These are phyloP conservation scores for Begonia peltatifolia DNA, from an alignment of 306 rosid species.

Conservation along the genomic window DNA sequence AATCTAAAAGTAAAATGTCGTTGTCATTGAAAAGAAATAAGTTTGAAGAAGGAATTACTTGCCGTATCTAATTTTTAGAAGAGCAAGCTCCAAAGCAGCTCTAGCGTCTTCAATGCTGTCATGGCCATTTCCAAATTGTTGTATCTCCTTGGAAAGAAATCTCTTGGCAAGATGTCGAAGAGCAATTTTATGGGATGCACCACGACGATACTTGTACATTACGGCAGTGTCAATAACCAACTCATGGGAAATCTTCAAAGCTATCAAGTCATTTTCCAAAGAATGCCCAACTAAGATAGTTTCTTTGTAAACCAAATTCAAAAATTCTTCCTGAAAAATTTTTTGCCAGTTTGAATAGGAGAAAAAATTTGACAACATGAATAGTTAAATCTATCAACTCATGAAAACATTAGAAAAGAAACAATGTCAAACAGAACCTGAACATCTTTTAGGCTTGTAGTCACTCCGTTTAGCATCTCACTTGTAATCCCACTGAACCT, in stretches of 20 bases:
- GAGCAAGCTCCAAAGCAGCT: conserved; percentile 77
- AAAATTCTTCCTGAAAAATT: conserved; percentile 53
- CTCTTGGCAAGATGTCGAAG: conserved; percentile 62
- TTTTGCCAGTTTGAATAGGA: conserved; percentile 24
- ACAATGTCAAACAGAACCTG: conserved; percentile 42
- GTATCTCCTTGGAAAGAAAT: conserved; percentile 81
- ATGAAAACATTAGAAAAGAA: too few species aligned
- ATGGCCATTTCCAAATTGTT: conserved; percentile 78
- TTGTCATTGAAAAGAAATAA: conserved; percentile 1
- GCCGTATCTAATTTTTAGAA: conserved; percentile 67
- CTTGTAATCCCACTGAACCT: conserved; percentile 92
- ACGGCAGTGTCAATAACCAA: conserved; percentile 80
- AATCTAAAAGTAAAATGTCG: background rate
- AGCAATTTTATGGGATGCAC: conserved; percentile 64
- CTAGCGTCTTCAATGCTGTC: conserved; percentile 95
- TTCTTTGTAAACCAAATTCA: conserved; percentile 68
- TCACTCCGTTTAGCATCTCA: conserved; percentile 78
- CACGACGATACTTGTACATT: conserved; percentile 58
- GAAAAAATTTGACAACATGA: too few species aligned
- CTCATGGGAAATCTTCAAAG: conserved; percentile 68
- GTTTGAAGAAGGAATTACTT: conserved; percentile 17
- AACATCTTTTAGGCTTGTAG: conserved; percentile 66
- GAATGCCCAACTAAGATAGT: conserved; percentile 90
- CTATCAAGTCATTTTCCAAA: conserved; percentile 78
- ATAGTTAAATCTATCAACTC: too few species aligned